These are phyloP conservation scores for Globisporangium cederbergense DNA, from an alignment of 352 stramenopile species.

Conservation along the genomic window DNA sequence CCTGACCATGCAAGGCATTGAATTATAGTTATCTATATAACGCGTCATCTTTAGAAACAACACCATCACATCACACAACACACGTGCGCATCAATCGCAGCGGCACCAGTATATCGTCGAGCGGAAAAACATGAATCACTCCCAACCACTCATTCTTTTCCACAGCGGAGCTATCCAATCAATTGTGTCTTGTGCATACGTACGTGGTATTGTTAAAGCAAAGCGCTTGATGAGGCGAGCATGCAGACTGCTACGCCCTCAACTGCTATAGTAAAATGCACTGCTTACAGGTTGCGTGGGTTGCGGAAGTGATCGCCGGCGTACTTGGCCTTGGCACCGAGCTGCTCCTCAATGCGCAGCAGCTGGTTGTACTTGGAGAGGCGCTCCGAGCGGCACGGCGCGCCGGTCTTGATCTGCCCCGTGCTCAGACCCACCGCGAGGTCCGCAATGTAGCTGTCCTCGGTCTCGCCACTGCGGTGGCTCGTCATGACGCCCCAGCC, in stretches of 20 bases:
- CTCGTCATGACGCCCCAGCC: constrained; percentile 99
- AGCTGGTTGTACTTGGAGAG: constrained; percentile 99
- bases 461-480: constrained; percentile 98
- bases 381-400: constrained; percentile 96
- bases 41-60: neutral
- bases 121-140: too few species aligned
- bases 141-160: too few species aligned
- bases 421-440: constrained; percentile 98
- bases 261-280: too few species aligned
- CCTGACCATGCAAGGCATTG: constrained; percentile 18
- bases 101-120: too few species aligned
- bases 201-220: too few species aligned
- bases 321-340: constrained; percentile 77
- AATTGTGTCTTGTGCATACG: too few species aligned
- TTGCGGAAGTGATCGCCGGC: constrained; percentile 43
- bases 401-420: constrained; percentile 99
- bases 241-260: too few species aligned
- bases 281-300: constrained; percentile 16
- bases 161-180: too few species aligned
- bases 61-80: neutral
- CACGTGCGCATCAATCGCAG: neutral
- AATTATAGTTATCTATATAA: constrained; percentile 9
- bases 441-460: constrained; percentile 93
- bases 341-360: constrained; percentile 94
- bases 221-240: too few species aligned